Evolutionary conservation across 306 rosid genomes (phyloP).

Genomic region (Crotalaria pallida): DNA sequence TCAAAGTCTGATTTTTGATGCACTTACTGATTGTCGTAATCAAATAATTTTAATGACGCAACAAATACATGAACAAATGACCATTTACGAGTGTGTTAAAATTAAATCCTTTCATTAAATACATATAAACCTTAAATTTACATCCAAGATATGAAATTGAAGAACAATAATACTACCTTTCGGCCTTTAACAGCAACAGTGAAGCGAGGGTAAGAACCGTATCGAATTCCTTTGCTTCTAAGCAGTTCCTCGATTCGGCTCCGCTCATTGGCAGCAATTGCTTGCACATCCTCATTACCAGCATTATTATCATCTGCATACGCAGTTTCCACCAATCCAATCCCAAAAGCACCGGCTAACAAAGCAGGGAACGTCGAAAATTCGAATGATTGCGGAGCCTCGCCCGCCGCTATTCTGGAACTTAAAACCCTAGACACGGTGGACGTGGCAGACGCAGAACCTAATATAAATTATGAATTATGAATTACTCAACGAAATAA

Average conservation of each 20-base stretch:
- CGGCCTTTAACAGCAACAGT: constrained; percentile 69
- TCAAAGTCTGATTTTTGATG: too few relatives aligned
- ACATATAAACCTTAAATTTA: neutral
- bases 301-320: constrained; percentile 42
- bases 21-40: too few relatives aligned
- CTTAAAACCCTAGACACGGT: constrained; percentile 27
- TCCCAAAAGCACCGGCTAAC: constrained; percentile 52
- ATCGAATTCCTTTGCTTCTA: constrained; percentile 41
- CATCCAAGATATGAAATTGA: neutral
- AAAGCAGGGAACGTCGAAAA: constrained; percentile 35
- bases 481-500: neutral
- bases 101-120: too few relatives aligned
- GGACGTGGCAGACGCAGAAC: constrained; percentile 5
- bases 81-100: too few relatives aligned
- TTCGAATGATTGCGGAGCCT: neutral
- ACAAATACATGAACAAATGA: too few relatives aligned
- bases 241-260: constrained; percentile 48
- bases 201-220: constrained; percentile 65
- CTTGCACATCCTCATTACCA: constrained; percentile 47
- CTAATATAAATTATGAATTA: constrained; percentile 18
- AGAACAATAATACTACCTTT: constrained; percentile 41
- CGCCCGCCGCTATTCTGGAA: constrained; percentile 11
- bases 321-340: constrained; percentile 37
- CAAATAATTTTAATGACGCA: too few relatives aligned
- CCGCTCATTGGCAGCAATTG: constrained; percentile 54